A percentile compares a stretch with the other conserved stretches of the same genome.
phyloP scores from a whole-genome alignment of 2,329 filamentous ascomycete genomes.

The Cryoendolithus antarcticus region DNA sequence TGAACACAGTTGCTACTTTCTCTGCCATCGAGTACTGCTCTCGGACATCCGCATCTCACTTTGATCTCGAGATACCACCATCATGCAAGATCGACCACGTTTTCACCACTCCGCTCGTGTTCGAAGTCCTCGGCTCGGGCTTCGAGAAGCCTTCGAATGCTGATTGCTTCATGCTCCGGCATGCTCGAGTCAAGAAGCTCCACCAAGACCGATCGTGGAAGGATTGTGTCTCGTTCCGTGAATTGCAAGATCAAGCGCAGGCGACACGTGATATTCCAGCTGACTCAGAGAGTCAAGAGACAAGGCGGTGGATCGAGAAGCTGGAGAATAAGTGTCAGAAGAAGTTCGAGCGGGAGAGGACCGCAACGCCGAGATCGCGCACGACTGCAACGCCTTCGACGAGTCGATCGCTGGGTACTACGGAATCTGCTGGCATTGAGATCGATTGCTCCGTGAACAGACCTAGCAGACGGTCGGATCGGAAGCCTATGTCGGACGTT shows the following conservation, averaged over 20 bases:
- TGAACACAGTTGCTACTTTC: slow-evolving; percentile 32
- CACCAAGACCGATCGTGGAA: slow-evolving; percentile 61
- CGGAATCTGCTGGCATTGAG: too few relatives aligned
- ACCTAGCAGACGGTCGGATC: too few relatives aligned
- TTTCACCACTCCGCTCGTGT: slow-evolving; percentile 61
- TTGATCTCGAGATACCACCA: slow-evolving; percentile 8
- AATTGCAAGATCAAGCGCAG: slow-evolving; percentile 55
- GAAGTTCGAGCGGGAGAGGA: slow-evolving; percentile 18
- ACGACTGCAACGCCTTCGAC: slow-evolving; percentile 1
- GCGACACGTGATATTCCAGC: slow-evolving; percentile 39
- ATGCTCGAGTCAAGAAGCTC: slow-evolving; percentile 63
- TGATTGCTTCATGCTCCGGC: slow-evolving; percentile 61
- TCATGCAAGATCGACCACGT: slow-evolving; percentile 31
- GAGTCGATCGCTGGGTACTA: too few relatives aligned
- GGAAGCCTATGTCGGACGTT: too few relatives aligned
- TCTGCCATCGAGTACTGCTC: slow-evolving; percentile 20
- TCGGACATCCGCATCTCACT: slow-evolving; percentile 9
- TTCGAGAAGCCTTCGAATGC: slow-evolving; percentile 62
- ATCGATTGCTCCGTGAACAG: too few relatives aligned
- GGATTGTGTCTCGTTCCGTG: slow-evolving; percentile 56
- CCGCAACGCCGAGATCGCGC: slow-evolving; percentile 11
- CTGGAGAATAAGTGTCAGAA: slow-evolving; percentile 34
- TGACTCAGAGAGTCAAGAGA: slow-evolving; percentile 48
- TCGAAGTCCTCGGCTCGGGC: slow-evolving; percentile 67
- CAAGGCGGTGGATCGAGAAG: slow-evolving; percentile 47